Base-by-base conservation (phyloP, 352 stramenopile genomes). In the Phytophthora parvispora region DNA sequence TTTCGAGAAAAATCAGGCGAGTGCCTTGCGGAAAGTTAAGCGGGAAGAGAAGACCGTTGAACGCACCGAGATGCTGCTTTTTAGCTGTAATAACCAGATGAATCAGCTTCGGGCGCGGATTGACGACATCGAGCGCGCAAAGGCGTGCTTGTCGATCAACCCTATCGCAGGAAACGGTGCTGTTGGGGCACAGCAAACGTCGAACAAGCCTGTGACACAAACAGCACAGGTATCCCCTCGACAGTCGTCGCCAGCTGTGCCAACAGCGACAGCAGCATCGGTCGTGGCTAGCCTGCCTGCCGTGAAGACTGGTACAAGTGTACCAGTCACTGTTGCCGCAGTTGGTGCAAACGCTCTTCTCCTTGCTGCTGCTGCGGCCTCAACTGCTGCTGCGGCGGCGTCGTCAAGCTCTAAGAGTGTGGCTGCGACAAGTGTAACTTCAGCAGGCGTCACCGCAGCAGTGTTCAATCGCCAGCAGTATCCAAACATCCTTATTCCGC, bases 41-140 rank as follows among this genome's bases (percentile, higher is more conserved):
- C 87, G 88, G 27, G 90, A 97, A 28, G 90, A 96, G 31, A 94
- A 94, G 42, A 90, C 89, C 0, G 81, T 96, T 2, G 90, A 97
- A 61, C 84, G 86, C 22, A 91, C 77, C 25, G 88, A 94, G 38
- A 92, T 90, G 82, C 60, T 87, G 25, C 58, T 93, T 2, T 89
- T 89, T 53, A 97, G 84, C 56, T 93, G 75, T 64, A 95, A 78
- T 36, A 94, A 92, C 43, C 89, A 96, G 40, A 83, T 97, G 74
- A 90, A 81, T 50, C 89, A 97, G 57, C 67, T 97, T 36, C 76
- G 78, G 20, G 60, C 74, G 5, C 71, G 83, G 18, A 91, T 95
- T 32, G 87, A 94, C n/a, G 86, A 92, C 34, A 89, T 93, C 24
- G 85, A 94, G 51, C 74, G 77, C 24, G 77, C 79, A 13, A 95